Percentiles rank a stretch among this genome's conserved stretches.
Evolutionary conservation across 495 filamentous ascomycete genomes (phyloP).

Genomic region (Terfezia boudieri): DNA sequence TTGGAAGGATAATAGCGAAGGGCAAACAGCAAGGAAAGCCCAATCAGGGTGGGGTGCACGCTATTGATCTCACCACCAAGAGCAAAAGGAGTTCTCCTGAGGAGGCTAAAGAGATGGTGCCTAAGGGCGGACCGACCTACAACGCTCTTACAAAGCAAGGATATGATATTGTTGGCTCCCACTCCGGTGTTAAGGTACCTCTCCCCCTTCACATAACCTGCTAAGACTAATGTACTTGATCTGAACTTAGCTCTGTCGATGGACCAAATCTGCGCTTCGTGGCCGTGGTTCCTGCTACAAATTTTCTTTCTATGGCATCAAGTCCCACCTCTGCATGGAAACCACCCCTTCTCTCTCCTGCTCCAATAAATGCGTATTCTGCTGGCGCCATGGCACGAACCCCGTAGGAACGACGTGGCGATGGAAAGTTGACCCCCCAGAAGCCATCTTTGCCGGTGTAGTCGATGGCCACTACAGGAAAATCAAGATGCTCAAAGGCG

Average conservation of each 20-base stretch:
- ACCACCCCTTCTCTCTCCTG: conserved; percentile 85
- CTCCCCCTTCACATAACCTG: neutral
- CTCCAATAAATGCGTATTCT: conserved; percentile 96
- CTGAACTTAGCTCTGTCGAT: conserved; percentile 48
- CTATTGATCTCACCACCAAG: conserved; percentile 53
- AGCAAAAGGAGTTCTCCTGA: conserved; percentile 24
- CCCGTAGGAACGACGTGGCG: conserved; percentile 91
- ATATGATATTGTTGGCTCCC: conserved; percentile 55
- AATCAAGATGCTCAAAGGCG: conserved; percentile 87
- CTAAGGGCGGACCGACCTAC: conserved; percentile 69
- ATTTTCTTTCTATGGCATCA: conserved; percentile 87
- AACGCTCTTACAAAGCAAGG: conserved; percentile 81
- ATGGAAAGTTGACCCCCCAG: conserved; percentile 78
- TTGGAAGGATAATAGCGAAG: conserved; percentile 39
- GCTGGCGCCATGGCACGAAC: conserved; percentile 95
- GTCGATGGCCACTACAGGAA: conserved; percentile 87
- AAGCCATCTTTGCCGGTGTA: conserved; percentile 69
- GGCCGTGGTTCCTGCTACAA: conserved; percentile 94
- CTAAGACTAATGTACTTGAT: neutral
- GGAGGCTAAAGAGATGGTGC: conserved; percentile 36
- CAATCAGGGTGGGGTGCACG: conserved; percentile 4
- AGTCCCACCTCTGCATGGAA: conserved; percentile 93
- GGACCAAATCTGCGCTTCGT: conserved; percentile 95
- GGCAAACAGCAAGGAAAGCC: conserved; percentile 43
- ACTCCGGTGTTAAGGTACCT: conserved; percentile 60